Conservation (phyloP, 2,329 filamentous ascomycete genomes). For the Aspergillus calidoustus region DNA sequence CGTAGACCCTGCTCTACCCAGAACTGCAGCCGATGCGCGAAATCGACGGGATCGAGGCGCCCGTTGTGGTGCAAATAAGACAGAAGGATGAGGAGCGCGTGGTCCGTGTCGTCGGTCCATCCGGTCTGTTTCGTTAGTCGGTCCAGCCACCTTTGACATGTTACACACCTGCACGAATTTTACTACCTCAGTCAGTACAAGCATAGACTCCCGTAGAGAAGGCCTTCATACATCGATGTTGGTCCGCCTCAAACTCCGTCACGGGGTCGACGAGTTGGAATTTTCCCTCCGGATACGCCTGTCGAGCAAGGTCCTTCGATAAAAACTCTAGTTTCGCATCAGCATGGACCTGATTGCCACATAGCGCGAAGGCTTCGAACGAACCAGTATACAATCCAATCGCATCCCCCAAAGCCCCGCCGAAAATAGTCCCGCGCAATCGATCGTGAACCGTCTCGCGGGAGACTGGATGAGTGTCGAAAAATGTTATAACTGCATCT, state of each 20-base stretch:
- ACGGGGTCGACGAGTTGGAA: background rate
- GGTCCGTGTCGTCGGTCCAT: constrained; percentile 11
- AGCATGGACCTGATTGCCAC: too few relatives aligned
- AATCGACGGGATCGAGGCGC: background rate
- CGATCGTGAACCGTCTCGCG: background rate
- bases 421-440: constrained; percentile 1
- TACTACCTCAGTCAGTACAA: background rate
- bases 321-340: background rate
- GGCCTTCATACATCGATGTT: background rate
- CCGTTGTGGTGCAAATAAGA: background rate
- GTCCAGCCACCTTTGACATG: background rate
- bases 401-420: constrained; percentile 1
- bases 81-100: constrained; percentile 1
- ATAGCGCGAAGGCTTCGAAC: background rate
- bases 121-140: background rate
- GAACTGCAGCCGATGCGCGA: background rate
- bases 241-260: background rate
- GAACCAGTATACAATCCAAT: constrained; percentile 7
- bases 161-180: background rate
- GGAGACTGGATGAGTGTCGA: background rate
- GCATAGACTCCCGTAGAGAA: background rate
- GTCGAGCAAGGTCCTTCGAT: background rate
- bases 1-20: constrained; percentile 13
- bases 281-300: background rate
- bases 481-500: background rate